Evolutionary conservation across 441 rosid species (phyloP), one percentile per base, ranked within the genome.

Genomic region (Gossypium lobatum): DNA sequence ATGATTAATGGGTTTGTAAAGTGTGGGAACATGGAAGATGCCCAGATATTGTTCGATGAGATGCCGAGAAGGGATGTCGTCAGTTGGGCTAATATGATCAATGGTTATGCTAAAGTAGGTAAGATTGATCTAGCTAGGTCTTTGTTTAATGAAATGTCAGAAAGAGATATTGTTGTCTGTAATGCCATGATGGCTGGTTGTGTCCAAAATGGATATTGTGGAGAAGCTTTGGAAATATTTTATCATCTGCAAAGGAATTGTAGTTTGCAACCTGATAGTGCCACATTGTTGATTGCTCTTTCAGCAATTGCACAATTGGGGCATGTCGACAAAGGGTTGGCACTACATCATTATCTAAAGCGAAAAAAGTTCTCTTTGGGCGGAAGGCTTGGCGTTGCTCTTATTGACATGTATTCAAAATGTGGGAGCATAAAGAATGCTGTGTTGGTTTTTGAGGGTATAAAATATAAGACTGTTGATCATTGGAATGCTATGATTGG

Each of bases 401-500:
- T 89, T 25, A 83, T 88, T 74, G 90, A 86, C 50, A 85, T 85
- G 87, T 88, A 85, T 74, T 83, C 90, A 0, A 89, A 88, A 73
- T 89, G 90, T 8, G 94, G 92, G 31, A 80, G 77, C 54, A 66
- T 86, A 48, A 78, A 89, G 76, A 77, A 83, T n/a, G 89, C 90
- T 31, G 74, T 79, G 78, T 53, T 48, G 9, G 82, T 86, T 52
- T 89, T 89, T 57, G 75, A 83, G 11, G 78, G 73, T 2, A 75
- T 84, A 4, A 25, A 72, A 55, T 76, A 77, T 39, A 88, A 80
- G 77, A 78, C 58, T 46, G 88, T 89, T 75, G 91, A 83, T 77
- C 93, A 87, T 45, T 89, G 91, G 93, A 89, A 89, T 74, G 91
- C 91, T 7, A 86, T 86, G 86, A 89, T 89, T 68, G 83, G 84